Conservation (phyloP, 106 monocot genomes). For the Dactylorhiza incarnata region DNA sequence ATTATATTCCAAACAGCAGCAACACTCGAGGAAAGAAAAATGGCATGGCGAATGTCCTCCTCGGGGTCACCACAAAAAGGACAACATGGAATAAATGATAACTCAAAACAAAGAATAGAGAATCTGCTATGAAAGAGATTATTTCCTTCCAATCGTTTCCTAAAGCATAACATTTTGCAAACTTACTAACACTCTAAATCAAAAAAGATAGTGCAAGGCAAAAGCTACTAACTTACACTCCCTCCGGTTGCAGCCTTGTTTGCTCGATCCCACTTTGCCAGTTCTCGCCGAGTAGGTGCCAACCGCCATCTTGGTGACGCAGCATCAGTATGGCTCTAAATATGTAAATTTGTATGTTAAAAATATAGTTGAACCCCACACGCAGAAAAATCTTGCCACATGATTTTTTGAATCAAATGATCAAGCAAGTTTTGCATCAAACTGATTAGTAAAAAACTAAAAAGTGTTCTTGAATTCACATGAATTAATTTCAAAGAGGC, state of each 20-base stretch:
- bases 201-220: not conserved
- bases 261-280: constrained; percentile 80
- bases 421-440: not conserved
- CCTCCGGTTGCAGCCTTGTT: constrained; percentile 76
- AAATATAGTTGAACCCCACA: constrained; percentile 1
- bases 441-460: too few relatives aligned
- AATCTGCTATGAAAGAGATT: too few relatives aligned
- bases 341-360: not conserved
- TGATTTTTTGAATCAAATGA: not conserved
- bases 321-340: constrained; percentile 32
- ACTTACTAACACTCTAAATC: not conserved
- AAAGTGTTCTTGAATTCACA: not conserved
- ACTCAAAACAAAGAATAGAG: too few relatives aligned
- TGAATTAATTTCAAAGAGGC: not conserved
- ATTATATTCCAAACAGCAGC: too few relatives aligned
- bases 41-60: too few relatives aligned
- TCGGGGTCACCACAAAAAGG: too few relatives aligned
- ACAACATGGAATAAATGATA: too few relatives aligned
- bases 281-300: constrained; percentile 70
- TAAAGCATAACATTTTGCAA: not conserved
- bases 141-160: not conserved
- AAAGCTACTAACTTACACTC: constrained; percentile 43
- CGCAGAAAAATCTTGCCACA: not conserved
- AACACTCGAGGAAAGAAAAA: too few relatives aligned
- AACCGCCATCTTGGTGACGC: constrained; percentile 74